These are phyloP conservation scores for Saururus chinensis DNA, from an alignment of 164 flowering plant genomes.

Conservation along the genomic window DNA sequence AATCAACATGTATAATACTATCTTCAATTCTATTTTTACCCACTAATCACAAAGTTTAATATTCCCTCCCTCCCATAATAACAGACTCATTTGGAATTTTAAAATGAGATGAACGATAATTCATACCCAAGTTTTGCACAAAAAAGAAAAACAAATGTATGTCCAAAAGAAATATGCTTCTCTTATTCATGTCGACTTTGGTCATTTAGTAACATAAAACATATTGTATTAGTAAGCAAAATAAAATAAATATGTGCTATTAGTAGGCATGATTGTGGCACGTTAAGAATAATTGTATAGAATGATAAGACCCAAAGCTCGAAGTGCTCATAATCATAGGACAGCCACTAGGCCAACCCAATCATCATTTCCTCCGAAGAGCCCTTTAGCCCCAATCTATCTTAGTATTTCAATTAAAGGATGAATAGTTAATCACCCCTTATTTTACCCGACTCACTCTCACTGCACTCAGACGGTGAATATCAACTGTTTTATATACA, in stretches of 20 bases:
- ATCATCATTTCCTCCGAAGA: background rate
- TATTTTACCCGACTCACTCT: too few relatives aligned
- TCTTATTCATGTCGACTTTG: background rate
- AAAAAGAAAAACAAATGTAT: too few relatives aligned
- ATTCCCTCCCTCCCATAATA: too few relatives aligned
- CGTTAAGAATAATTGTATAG: background rate
- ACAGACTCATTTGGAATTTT: too few relatives aligned
- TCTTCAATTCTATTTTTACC: too few relatives aligned
- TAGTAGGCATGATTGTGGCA: background rate
- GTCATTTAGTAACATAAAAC: background rate
- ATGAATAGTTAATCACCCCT: too few relatives aligned
- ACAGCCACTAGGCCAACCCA: constrained; percentile 4
- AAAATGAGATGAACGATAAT: too few relatives aligned
- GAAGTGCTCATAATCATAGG: constrained; percentile 2
- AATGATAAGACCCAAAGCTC: constrained; percentile 3
- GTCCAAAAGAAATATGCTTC: too few relatives aligned
- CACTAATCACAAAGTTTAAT: too few relatives aligned
- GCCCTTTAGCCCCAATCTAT: constrained; percentile 19
- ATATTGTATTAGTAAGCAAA: background rate
- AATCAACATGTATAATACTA: background rate
- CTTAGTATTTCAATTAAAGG: constrained; percentile 17
- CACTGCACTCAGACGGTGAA: too few relatives aligned
- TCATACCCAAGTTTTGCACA: too few relatives aligned
- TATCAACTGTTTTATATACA: too few relatives aligned
- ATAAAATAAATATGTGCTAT: background rate